Evolutionary conservation across 202 grass and related monocot genomes (phyloP).

Genomic region (Schoenoplectus tabernaemontani): DNA sequence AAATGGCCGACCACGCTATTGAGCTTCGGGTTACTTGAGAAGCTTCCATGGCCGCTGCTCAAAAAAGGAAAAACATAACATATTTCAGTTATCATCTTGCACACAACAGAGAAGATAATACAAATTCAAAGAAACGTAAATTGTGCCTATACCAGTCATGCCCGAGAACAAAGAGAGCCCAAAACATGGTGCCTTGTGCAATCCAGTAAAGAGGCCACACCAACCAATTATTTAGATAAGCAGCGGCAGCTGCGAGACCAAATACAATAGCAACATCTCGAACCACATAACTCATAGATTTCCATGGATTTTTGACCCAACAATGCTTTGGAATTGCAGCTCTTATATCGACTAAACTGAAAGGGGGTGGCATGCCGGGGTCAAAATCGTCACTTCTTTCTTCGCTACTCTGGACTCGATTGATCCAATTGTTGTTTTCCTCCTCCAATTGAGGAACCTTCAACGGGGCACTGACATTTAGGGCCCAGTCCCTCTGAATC

Average conservation of each 20-base stretch:
- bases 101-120: not conserved
- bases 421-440: not conserved
- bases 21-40: constrained; percentile 68
- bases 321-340: constrained; percentile 96
- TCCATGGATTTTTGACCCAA: constrained; percentile 87
- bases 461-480: constrained; percentile 61
- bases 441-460: constrained; percentile 41
- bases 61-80: constrained; percentile 6
- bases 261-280: constrained; percentile 70
- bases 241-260: constrained; percentile 70
- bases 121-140: not conserved
- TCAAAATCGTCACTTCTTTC: constrained; percentile 34
- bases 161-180: constrained; percentile 95
- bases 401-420: not conserved
- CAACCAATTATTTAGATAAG: constrained; percentile 64
- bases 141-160: constrained; percentile 69
- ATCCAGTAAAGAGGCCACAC: constrained; percentile 97
- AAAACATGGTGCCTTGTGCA: constrained; percentile 99
- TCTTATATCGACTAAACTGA: constrained; percentile 77
- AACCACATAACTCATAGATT: constrained; percentile 82
- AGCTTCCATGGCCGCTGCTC: constrained; percentile 95
- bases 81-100: not conserved
- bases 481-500: constrained; percentile 63
- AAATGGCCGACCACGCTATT: constrained; percentile 94
- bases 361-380: constrained; percentile 62